Conservation (phyloP, 345 rosid genomes). For the Eucalyptus pauciflora region DNA sequence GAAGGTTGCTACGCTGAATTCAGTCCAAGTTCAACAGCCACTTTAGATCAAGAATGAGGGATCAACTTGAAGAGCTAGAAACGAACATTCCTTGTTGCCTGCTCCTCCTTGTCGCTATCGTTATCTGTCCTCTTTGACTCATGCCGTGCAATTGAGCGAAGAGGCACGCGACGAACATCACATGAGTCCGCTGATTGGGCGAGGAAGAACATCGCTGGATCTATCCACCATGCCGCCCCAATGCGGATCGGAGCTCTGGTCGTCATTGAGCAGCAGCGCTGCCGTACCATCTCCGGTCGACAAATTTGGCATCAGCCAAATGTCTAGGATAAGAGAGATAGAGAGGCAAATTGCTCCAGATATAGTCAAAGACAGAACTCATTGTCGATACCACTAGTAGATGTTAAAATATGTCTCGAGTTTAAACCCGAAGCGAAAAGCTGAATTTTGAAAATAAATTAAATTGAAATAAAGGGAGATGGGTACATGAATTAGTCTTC, state of each 20-base stretch:
- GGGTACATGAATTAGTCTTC: no score
- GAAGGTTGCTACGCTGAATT: neutral
- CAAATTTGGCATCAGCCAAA: neutral
- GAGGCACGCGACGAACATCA: neutral
- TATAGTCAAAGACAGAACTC: no score
- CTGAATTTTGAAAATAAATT: no score
- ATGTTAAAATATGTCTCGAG: no score
- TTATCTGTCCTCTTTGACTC: neutral
- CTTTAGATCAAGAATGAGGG: neutral
- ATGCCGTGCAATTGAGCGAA: neutral
- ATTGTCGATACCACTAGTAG: no score
- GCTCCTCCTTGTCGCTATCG: neutral
- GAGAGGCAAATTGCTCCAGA: neutral
- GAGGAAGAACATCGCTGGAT: neutral
- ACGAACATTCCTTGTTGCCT: neutral
- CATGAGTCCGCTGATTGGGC: neutral
- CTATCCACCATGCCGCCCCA: neutral
- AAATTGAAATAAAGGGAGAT: no score
- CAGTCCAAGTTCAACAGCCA: neutral
- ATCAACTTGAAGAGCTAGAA: neutral
- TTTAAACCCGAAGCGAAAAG: no score
- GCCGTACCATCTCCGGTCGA: neutral
- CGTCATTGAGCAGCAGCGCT: neutral
- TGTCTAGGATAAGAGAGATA: neutral
- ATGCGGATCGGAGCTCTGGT: neutral